These are phyloP conservation scores for Passiflora organensis DNA, from an alignment of 345 rosid species.

Conservation along the genomic window DNA sequence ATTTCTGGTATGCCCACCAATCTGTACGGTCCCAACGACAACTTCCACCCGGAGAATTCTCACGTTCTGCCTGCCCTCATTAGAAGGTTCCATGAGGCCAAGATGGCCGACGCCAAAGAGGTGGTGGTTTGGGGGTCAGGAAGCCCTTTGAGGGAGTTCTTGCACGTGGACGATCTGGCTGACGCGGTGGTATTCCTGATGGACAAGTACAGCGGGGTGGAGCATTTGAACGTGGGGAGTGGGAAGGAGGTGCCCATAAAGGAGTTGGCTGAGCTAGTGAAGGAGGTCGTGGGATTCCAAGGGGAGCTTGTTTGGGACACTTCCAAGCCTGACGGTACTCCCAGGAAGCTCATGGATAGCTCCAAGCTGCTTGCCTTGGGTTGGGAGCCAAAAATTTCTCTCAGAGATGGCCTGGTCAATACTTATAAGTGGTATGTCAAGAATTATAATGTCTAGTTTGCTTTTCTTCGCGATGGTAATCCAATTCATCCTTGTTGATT, in stretches of 20 bases:
- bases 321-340: conserved; percentile 87
- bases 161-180: conserved; percentile 94
- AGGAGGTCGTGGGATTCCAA: conserved; percentile 78
- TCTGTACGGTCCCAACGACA: conserved; percentile 80
- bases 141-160: conserved; percentile 86
- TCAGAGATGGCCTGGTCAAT: conserved; percentile 69
- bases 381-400: conserved; percentile 66
- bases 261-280: conserved; percentile 86
- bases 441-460: too few relatives aligned
- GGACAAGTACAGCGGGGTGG: conserved; percentile 66
- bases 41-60: conserved; percentile 88
- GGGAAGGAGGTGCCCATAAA: conserved; percentile 87
- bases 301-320: conserved; percentile 87
- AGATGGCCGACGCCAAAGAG: conserved; percentile 55
- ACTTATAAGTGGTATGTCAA: conserved; percentile 89
- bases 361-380: conserved; percentile 72
- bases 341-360: conserved; percentile 94
- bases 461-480: too few relatives aligned
- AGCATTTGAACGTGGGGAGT: conserved; percentile 88
- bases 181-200: conserved; percentile 80
- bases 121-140: conserved; percentile 99
- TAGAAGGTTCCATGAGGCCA: conserved; percentile 86
- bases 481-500: too few relatives aligned
- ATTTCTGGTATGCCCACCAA: conserved; percentile 96
- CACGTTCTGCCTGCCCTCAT: conserved; percentile 91